Evolutionary conservation across 2,329 filamentous ascomycete species (phyloP).

Genomic region (Penicillium sp.): DNA sequence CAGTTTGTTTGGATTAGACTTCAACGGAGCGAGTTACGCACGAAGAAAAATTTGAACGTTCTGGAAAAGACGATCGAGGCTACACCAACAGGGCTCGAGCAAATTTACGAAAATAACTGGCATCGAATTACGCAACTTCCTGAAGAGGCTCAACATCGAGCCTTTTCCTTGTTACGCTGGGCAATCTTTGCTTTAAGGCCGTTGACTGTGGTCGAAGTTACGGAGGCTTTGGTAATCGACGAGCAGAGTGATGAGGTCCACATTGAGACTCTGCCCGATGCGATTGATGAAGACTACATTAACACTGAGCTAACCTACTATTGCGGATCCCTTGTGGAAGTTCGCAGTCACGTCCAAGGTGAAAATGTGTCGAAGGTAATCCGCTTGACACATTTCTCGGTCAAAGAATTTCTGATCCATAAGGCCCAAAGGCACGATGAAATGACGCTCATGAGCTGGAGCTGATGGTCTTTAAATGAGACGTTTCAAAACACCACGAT

Average conservation of each 20-base stretch:
- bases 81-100: slow-evolving; percentile 5
- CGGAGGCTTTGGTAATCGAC: background rate
- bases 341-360: background rate
- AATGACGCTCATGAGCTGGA: too few species aligned
- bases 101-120: slow-evolving; percentile 10
- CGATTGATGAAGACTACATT: slow-evolving; percentile 8
- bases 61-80: slow-evolving; percentile 6
- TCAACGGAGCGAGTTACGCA: background rate
- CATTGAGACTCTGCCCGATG: slow-evolving; percentile 1
- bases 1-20: slow-evolving; percentile 14
- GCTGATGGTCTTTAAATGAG: too few species aligned
- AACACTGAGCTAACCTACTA: background rate
- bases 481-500: background rate
- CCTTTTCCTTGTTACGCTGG: slow-evolving; percentile 8
- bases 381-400: slow-evolving; percentile 14
- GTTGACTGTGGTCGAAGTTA: slow-evolving; percentile 4
- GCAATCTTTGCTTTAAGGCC: slow-evolving; percentile 6
- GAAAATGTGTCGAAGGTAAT: background rate
- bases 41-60: background rate
- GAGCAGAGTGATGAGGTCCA: slow-evolving; percentile 1
- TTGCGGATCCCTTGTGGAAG: slow-evolving; percentile 12
- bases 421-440: background rate
- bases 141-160: background rate
- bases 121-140: background rate
- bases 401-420: slow-evolving; percentile 9